Conservation (phyloP, 768 basidiomycete species). For the Russula foetens region DNA sequence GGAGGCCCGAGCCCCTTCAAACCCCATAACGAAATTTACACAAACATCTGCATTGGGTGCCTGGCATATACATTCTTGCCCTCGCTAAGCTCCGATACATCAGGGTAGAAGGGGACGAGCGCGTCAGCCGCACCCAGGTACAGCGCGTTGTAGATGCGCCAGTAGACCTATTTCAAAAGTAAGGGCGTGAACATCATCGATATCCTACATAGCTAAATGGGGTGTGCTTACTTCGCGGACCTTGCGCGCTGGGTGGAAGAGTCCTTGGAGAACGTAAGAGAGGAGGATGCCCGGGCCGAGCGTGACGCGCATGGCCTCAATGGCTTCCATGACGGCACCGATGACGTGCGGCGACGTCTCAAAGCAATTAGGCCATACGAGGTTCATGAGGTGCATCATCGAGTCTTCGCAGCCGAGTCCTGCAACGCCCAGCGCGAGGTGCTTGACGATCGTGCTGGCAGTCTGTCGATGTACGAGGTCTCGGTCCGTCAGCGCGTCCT, state of each 20-base stretch:
- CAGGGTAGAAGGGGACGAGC: slow-evolving; percentile 92
- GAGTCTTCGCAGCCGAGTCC: slow-evolving; percentile 98
- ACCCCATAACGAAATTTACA: slow-evolving; percentile 31
- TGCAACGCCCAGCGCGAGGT: slow-evolving; percentile 92
- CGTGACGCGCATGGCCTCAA: slow-evolving; percentile 96
- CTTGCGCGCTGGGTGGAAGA: slow-evolving; percentile 96
- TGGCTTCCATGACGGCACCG: slow-evolving; percentile 94
- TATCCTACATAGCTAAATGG: too few relatives aligned
- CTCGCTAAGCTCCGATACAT: slow-evolving; percentile 84
- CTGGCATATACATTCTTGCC: slow-evolving; percentile 83
- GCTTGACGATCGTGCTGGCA: slow-evolving; percentile 96
- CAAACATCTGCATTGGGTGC: slow-evolving; percentile 76
- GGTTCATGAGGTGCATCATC: slow-evolving; percentile 94
- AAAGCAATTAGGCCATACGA: slow-evolving; percentile 99
- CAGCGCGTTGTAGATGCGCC: slow-evolving; percentile 91
- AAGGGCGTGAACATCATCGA: too few relatives aligned
- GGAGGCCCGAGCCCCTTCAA: background rate
- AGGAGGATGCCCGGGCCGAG: slow-evolving; percentile 89
- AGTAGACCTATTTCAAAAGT: slow-evolving; percentile 49
- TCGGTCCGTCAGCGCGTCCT: slow-evolving; percentile 96
- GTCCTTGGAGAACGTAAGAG: slow-evolving; percentile 87
- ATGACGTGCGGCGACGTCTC: slow-evolving; percentile 98
- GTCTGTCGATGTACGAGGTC: slow-evolving; percentile 98
- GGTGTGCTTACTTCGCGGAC: slow-evolving; percentile 72
- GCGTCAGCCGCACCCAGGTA: slow-evolving; percentile 89